Evolutionary conservation across 805 yeast genomes (phyloP).

Genomic region (Metschnikowia continentalis): DNA sequence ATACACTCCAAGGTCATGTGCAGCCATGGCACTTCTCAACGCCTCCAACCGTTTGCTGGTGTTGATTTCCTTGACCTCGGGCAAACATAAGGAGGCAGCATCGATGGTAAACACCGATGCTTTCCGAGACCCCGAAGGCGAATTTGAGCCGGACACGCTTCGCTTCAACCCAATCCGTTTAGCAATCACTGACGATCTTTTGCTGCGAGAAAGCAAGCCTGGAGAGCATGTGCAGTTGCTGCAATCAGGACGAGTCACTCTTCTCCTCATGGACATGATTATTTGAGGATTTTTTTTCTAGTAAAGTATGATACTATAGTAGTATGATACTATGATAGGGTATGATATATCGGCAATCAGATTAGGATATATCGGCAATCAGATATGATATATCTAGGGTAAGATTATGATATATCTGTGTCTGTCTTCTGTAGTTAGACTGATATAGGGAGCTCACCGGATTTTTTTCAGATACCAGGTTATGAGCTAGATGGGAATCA

Average conservation of each 20-base stretch:
- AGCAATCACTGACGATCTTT: slow-evolving; percentile 54
- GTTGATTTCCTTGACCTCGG: slow-evolving; percentile 46
- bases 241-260: slow-evolving; percentile 47
- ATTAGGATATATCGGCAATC: too few relatives aligned
- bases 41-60: slow-evolving; percentile 47
- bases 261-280: slow-evolving; percentile 10
- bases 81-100: slow-evolving; percentile 38
- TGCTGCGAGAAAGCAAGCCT: slow-evolving; percentile 66
- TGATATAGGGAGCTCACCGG: too few relatives aligned
- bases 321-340: too few relatives aligned
- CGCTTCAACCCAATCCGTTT: slow-evolving; percentile 28
- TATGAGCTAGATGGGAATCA: too few relatives aligned
- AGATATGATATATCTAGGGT: too few relatives aligned
- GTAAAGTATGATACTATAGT: too few relatives aligned
- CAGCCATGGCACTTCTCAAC: slow-evolving; percentile 62
- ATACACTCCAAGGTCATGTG: slow-evolving; percentile 65
- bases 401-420: too few relatives aligned
- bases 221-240: slow-evolving; percentile 82
- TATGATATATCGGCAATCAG: too few relatives aligned
- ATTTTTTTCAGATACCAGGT: too few relatives aligned
- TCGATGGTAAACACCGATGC: slow-evolving; percentile 45
- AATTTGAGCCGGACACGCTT: slow-evolving; percentile 9
- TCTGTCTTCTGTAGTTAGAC: too few relatives aligned
- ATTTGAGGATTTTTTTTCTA: too few relatives aligned
- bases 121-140: slow-evolving; percentile 33